Percentiles rank a stretch among this genome's conserved stretches.
Conservation (phyloP, 2,329 filamentous ascomycete species). For the Paramyrothecium roridum region DNA sequence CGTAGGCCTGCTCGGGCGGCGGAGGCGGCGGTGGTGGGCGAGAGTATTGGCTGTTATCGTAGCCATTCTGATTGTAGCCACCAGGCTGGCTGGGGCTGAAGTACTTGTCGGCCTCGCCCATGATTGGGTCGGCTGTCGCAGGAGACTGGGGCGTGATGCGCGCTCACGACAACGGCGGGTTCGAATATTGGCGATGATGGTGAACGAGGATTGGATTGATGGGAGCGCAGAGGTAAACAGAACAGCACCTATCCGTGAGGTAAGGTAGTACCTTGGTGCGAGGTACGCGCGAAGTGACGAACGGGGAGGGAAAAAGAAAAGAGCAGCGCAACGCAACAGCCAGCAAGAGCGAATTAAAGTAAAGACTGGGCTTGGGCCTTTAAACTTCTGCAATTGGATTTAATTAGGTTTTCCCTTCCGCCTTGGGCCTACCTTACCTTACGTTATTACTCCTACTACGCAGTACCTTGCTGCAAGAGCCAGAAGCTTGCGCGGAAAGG, state of each 20-base stretch:
- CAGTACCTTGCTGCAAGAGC: not conserved
- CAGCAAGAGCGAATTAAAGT: no score
- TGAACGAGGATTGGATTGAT: not conserved
- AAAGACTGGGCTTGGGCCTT: no score
- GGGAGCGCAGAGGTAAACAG: not conserved
- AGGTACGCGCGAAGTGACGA: no score
- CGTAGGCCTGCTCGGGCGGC: not conserved
- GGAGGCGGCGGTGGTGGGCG: not conserved
- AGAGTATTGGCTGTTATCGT: not conserved
- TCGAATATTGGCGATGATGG: not conserved
- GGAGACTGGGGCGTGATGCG: not conserved
- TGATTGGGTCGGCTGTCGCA: slow-evolving; percentile 11
- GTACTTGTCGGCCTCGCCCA: slow-evolving; percentile 33
- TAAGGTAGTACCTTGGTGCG: no score
- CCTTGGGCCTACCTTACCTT: no score
- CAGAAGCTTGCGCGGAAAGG: not conserved
- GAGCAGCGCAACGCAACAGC: no score
- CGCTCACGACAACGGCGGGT: no score
- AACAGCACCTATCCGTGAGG: no score
- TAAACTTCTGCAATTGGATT: no score
- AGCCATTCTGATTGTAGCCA: not conserved
- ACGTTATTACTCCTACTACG: not conserved
- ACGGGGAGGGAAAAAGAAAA: not conserved
- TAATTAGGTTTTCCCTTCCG: no score
- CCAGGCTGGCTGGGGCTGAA: slow-evolving; percentile 13